phyloP scores from a whole-genome alignment of 1,139 yeast species.

The Yamadazyma diddensiae region DNA sequence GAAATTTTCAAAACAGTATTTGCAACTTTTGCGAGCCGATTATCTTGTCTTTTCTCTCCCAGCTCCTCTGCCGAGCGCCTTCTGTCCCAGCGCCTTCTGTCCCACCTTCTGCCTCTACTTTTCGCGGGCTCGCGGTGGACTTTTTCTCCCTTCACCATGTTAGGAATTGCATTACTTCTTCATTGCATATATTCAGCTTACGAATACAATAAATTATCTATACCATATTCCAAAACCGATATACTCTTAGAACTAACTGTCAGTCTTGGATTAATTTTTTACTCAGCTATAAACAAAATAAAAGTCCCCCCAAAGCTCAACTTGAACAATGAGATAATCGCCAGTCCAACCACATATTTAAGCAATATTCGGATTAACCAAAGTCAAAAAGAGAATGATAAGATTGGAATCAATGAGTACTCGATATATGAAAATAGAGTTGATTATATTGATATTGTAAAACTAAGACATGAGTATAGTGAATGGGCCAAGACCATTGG shows the following conservation, averaged over 20 bases:
- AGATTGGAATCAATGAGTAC: conserved; percentile 43
- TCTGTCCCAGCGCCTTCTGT: no score
- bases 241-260: conserved; percentile 39
- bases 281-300: conserved; percentile 32
- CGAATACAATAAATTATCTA: conserved; percentile 43
- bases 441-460: conserved; percentile 42
- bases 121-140: no score
- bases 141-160: conserved; percentile 7
- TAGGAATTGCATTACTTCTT: conserved; percentile 33
- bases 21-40: background rate
- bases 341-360: conserved; percentile 28
- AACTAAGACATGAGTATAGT: conserved; percentile 39
- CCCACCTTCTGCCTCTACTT: no score
- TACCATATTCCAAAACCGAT: conserved; percentile 24
- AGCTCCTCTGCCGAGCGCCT: background rate
- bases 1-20: background rate
- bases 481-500: conserved; percentile 5
- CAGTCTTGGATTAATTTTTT: conserved; percentile 36
- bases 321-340: conserved; percentile 19
- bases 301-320: conserved; percentile 23
- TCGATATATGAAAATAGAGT: conserved; percentile 42
- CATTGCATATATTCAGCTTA: conserved; percentile 54
- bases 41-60: background rate
- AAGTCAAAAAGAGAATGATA: conserved; percentile 44
- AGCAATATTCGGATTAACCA: conserved; percentile 46